Evolutionary conservation across 352 stramenopile species (phyloP), one percentile per base, ranked within the genome.

Genomic region (Phytopythium montanum): DNA sequence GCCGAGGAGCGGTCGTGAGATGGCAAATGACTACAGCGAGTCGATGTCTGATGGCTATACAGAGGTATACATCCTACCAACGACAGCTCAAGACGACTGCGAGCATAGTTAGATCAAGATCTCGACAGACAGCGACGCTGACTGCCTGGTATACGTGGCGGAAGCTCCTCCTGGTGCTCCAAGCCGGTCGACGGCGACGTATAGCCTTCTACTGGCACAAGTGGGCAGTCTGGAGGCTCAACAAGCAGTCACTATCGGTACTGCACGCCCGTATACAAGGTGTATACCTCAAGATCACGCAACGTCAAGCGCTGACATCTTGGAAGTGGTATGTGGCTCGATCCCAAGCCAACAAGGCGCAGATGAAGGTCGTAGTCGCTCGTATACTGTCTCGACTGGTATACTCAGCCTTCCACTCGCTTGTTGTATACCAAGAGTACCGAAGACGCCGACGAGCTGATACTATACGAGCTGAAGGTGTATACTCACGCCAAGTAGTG

Each of bases 11-110:
- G 7, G 13, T 86, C 2, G 49, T 60, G 2, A 64, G 64, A 6
- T 85, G 77, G 77, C 63, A 68, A 50, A 44, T 81, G 59, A 69
- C 77, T 18, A 78, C 61, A 18, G 59, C 28, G 1, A 76, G 72
- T 49, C 71, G 60, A 9, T 84, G 77, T 51, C 81, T 85, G 53
- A 28, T 36, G 10, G 34, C 39, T 16, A 29, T 31, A 25, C 3
- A 25, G 9, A 8, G 38, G 16, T 49, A 28, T 39, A 7, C 25
- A 14, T 25, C 3, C 16, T 38, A 3, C 1, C 53, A 36, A 19
- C 21, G 18, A 9, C 34, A 9, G 16, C 25, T 58, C 2, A 36
- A 50, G 25, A 12, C 14, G 36, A 50, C 3, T 18, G n/a, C 25
- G 34, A 16, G 2, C 9, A 12, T 5, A 19, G 33, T 58, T 16